Evolutionary conservation across 2,329 filamentous ascomycete species (phyloP).

Genomic region (Trichoderma hamatum): DNA sequence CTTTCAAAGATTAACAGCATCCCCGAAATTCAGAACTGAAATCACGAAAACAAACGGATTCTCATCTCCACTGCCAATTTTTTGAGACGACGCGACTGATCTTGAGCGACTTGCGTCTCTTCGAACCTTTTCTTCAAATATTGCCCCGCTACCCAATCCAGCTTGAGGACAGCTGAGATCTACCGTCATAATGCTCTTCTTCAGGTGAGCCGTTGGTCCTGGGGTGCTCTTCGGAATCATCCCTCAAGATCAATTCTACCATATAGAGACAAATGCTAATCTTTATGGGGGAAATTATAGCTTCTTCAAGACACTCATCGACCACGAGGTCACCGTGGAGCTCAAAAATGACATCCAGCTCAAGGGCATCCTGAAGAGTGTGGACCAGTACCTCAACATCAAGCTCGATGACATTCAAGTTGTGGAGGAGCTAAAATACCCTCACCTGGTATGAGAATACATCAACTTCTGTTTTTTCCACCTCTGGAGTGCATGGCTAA

Average conservation of each 20-base stretch:
- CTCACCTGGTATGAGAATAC: constrained; percentile 70
- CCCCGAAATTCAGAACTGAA: not conserved
- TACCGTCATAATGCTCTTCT: constrained; percentile 48
- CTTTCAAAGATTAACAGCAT: not conserved
- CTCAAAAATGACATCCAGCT: constrained; percentile 99
- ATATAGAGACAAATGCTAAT: not conserved
- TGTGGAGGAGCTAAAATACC: constrained; percentile 90
- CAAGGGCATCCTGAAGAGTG: constrained; percentile 90
- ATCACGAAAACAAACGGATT: not conserved
- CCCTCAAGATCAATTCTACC: not conserved
- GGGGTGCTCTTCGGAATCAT: no score
- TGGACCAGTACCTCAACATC: constrained; percentile 99
- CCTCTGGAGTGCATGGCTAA: not conserved
- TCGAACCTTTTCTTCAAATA: not conserved
- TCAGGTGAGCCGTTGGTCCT: constrained; percentile 41
- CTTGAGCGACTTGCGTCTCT: not conserved
- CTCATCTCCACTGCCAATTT: no score
- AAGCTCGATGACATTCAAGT: constrained; percentile 96
- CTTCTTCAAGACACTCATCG: constrained; percentile 99
- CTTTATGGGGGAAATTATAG: constrained; percentile 46
- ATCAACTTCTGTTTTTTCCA: not conserved
- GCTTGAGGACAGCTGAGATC: not conserved
- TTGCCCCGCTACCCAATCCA: not conserved
- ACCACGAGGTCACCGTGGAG: constrained; percentile 96
- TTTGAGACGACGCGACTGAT: no score